phyloP scores from a whole-genome alignment of 331 rosid species.

The Malus hybrid region DNA sequence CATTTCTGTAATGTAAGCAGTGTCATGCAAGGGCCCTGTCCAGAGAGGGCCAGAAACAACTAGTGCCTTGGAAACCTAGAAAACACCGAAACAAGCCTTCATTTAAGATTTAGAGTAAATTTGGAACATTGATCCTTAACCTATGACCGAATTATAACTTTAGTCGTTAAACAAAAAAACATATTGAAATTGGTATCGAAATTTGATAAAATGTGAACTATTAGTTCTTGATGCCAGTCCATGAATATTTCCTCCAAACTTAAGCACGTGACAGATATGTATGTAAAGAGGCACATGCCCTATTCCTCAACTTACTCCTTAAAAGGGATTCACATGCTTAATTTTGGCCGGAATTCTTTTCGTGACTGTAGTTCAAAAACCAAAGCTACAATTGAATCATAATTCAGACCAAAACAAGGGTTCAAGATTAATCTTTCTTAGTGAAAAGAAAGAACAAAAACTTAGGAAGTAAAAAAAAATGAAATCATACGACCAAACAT shows the following conservation, averaged over 20 bases:
- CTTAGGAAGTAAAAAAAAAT: neutral
- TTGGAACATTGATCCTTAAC: neutral
- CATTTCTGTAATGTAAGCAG: constrained; percentile 60
- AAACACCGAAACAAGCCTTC: constrained; percentile 1
- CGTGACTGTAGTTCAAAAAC: neutral
- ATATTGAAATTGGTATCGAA: no score
- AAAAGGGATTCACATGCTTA: neutral
- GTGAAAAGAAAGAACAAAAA: neutral
- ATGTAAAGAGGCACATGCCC: neutral
- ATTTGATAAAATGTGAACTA: neutral
- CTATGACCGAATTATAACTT: neutral
- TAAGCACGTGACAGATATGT: neutral
- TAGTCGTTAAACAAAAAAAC: neutral
- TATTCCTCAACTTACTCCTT: neutral
- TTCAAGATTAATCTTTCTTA: neutral
- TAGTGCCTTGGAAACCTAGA: constrained; percentile 53
- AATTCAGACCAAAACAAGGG: no score
- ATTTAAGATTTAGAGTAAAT: neutral
- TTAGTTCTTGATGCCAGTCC: neutral
- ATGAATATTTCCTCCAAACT: neutral
- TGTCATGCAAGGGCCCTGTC: constrained; percentile 87
- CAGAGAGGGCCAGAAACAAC: constrained; percentile 93
- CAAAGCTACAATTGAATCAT: neutral
- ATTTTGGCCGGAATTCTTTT: neutral
- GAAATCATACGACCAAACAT: neutral